Conservation (phyloP, 1,139 yeast genomes). For the Pichia inconspicua region DNA sequence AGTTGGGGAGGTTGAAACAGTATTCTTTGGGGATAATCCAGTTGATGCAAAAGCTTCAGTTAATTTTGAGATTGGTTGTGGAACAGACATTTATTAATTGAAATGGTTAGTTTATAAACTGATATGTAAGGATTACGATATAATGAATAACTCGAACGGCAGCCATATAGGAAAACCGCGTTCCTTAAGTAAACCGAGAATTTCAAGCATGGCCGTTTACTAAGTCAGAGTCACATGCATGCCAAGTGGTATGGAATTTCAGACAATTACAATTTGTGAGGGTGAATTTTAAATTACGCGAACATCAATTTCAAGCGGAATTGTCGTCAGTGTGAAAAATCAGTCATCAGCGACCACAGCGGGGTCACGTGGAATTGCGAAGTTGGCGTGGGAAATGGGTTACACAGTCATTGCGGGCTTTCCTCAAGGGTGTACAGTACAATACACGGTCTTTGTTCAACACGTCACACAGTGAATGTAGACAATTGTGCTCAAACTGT, state of each 20-base stretch:
- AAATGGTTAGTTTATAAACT: not conserved
- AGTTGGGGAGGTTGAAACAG: constrained; percentile 71
- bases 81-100: constrained; percentile 44
- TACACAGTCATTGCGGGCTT: no score
- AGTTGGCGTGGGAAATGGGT: no score
- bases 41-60: constrained; percentile 51
- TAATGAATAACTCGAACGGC: not conserved
- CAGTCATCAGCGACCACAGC: not conserved
- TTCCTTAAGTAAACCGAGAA: not conserved
- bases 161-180: not conserved
- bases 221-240: not conserved
- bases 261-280: no score
- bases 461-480: no score
- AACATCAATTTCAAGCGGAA: no score
- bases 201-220: no score
- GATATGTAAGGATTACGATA: not conserved
- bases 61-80: constrained; percentile 56
- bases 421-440: no score
- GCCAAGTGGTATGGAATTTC: no score
- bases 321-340: no score
- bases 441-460: no score
- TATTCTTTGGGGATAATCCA: constrained; percentile 36
- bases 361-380: constrained; percentile 6
- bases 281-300: no score
- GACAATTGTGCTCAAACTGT: no score